Conservation (phyloP, 2,329 filamentous ascomycete genomes). For the Ophiostoma piceae region DNA sequence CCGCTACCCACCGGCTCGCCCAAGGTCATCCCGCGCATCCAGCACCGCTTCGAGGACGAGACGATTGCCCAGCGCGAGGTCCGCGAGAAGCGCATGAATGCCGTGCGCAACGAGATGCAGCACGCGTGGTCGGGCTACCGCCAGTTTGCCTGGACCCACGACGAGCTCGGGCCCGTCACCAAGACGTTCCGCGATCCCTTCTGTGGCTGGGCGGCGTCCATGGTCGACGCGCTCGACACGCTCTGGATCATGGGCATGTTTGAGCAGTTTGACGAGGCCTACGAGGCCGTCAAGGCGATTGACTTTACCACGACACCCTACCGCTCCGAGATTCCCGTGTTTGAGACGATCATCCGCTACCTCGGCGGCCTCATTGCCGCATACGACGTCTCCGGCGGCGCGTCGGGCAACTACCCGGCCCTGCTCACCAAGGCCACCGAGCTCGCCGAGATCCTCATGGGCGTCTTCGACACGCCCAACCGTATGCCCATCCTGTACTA, state of each 20-base stretch:
- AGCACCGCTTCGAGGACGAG: constrained; percentile 65
- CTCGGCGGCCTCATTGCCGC: constrained; percentile 79
- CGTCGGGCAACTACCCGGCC: constrained; percentile 52
- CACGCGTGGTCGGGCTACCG: constrained; percentile 81
- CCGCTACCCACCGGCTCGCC: constrained; percentile 67
- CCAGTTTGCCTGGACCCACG: constrained; percentile 73
- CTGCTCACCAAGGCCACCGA: constrained; percentile 74
- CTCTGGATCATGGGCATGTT: constrained; percentile 80
- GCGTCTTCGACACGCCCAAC: constrained; percentile 86
- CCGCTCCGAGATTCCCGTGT: constrained; percentile 71
- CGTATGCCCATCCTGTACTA: constrained; percentile 84
- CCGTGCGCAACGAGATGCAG: constrained; percentile 68
- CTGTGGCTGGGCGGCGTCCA: constrained; percentile 82
- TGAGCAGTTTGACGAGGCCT: constrained; percentile 74
- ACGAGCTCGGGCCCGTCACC: constrained; percentile 73
- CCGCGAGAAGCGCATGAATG: constrained; percentile 58
- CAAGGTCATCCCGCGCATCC: constrained; percentile 68
- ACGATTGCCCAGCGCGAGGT: constrained; percentile 53
- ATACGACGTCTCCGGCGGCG: constrained; percentile 73
- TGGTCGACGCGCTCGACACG: constrained; percentile 78
- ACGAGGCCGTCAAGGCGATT: constrained; percentile 62
- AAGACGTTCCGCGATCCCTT: constrained; percentile 71
- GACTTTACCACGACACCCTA: constrained; percentile 70
- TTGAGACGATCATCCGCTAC: constrained; percentile 89
- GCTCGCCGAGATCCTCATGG: constrained; percentile 73